These are phyloP conservation scores for Metarhizium rileyi DNA, from an alignment of 2,329 filamentous ascomycete genomes.

Conservation along the genomic window DNA sequence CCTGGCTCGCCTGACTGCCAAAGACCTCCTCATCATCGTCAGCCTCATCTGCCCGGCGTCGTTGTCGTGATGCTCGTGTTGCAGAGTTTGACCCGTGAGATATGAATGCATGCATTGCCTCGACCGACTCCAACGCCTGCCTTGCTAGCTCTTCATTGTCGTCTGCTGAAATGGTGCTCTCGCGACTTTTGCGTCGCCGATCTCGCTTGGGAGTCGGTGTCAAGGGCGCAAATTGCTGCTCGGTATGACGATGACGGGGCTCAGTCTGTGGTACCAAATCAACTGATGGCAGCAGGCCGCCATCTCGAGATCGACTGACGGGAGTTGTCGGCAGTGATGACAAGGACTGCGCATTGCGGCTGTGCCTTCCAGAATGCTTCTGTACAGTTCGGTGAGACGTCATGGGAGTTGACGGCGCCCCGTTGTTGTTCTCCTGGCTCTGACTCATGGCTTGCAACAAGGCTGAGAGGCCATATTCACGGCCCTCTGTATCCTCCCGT, in stretches of 20 bases:
- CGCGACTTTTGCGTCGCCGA: constrained; percentile 58
- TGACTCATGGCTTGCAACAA: constrained; percentile 74
- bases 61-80: constrained; percentile 17
- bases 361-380: constrained; percentile 52
- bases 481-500: constrained; percentile 16
- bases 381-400: constrained; percentile 33
- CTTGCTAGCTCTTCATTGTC: constrained; percentile 49
- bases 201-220: constrained; percentile 33
- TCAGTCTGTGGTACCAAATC: constrained; percentile 53
- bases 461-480: constrained; percentile 60
- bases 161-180: constrained; percentile 73
- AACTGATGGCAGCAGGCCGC: constrained; percentile 50
- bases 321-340: constrained; percentile 79
- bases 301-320: constrained; percentile 38
- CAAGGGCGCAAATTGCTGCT: constrained; percentile 32
- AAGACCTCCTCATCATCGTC: constrained; percentile 42
- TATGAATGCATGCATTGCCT: constrained; percentile 30
- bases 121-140: constrained; percentile 43
- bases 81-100: constrained; percentile 17
- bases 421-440: constrained; percentile 44
- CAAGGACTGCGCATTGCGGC: constrained; percentile 69
- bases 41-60: constrained; percentile 8
- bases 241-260: constrained; percentile 36
- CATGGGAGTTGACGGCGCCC: constrained; percentile 62
- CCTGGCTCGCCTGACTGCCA: constrained; percentile 69